Base-by-base conservation (phyloP, 2,329 filamentous ascomycete species). In the Ceratocystis alfenasii region DNA sequence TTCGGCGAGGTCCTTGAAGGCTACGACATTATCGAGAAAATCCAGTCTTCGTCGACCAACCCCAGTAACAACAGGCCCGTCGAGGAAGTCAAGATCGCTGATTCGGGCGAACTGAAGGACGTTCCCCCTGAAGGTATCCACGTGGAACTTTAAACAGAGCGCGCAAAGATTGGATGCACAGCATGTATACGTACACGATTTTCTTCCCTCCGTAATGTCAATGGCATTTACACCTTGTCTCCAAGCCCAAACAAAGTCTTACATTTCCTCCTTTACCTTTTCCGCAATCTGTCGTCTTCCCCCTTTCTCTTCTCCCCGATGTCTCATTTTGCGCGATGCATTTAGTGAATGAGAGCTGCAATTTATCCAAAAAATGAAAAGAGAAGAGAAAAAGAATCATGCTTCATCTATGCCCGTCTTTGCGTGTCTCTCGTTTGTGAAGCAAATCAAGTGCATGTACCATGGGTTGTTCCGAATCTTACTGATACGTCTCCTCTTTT, bases 71-170 rank as follows among this genome's bases (percentile, higher is more conserved):
- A 92, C 79, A 88, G 85, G 78, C 90, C 90, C 33, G 74, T 75
- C 69, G 77, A 86, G 78, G 74, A 80, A 22, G 80, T 94, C 77
- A 92, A 86, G 81, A 90, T 95, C 73, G 82, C 76, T 75, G 89
- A 91, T 83, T 90, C 87, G 78, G 90, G 90, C 76, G 89, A 93
- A 81, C 80, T 94, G 72, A 33, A 25, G 7, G 83, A 87, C 76
- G 87, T 92, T 70, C 87, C 89, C 75, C 80, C 85, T 81, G 90
- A 94, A 94, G 90, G 90, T 94, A 93, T 90, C 81, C 88, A 91
- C 79, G 83, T 87, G 79, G 89, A 94, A 79, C 88, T 94, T 78
- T 94, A 87, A 83, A 80, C 45, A 36, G 61, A 59, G 53, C 53
- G 28, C 53, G 53, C 53, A 59, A 59, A 59, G 53, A 59, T 59